Conservation (phyloP, 2,329 filamentous ascomycete genomes). For the Cladophialophora carrionii region DNA sequence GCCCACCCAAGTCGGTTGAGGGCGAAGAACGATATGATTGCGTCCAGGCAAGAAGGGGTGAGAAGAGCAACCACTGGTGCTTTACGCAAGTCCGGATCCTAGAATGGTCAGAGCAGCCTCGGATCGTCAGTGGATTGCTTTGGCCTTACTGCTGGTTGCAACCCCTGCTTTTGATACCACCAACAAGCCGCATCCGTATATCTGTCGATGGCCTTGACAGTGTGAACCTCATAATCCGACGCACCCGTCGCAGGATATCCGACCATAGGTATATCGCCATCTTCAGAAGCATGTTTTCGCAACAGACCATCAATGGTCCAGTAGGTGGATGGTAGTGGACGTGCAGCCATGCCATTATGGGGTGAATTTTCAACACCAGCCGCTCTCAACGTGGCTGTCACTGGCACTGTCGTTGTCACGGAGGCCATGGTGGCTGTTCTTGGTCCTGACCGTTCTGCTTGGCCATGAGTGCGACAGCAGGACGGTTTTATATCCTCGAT, state of each 20-base stretch:
- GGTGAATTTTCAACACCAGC: background rate
- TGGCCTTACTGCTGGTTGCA: slow-evolving; percentile 21
- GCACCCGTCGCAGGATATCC: slow-evolving; percentile 27
- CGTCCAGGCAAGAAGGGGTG: slow-evolving; percentile 21
- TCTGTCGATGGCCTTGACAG: slow-evolving; percentile 22
- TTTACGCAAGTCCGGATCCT: background rate
- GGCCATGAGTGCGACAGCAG: background rate
- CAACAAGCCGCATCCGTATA: slow-evolving; percentile 27
- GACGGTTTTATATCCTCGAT: background rate
- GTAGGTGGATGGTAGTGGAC: background rate
- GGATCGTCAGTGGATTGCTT: slow-evolving; percentile 13
- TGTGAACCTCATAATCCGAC: slow-evolving; percentile 26
- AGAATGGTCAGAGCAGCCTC: background rate
- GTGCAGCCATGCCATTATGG: slow-evolving; percentile 1
- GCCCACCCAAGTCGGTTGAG: slow-evolving; percentile 60
- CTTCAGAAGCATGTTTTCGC: slow-evolving; percentile 20
- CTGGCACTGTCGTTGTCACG: background rate
- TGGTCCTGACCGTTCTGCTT: background rate
- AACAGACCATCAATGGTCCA: slow-evolving; percentile 30
- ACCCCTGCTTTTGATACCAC: slow-evolving; percentile 27
- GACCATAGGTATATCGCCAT: slow-evolving; percentile 20
- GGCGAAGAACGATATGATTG: slow-evolving; percentile 45
- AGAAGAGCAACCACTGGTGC: slow-evolving; percentile 2
- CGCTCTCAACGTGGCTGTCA: background rate
- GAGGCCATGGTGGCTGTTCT: background rate